These are phyloP conservation scores for Skeletonema grethae DNA, from an alignment of 108 stramenopile species.

Conservation along the genomic window DNA sequence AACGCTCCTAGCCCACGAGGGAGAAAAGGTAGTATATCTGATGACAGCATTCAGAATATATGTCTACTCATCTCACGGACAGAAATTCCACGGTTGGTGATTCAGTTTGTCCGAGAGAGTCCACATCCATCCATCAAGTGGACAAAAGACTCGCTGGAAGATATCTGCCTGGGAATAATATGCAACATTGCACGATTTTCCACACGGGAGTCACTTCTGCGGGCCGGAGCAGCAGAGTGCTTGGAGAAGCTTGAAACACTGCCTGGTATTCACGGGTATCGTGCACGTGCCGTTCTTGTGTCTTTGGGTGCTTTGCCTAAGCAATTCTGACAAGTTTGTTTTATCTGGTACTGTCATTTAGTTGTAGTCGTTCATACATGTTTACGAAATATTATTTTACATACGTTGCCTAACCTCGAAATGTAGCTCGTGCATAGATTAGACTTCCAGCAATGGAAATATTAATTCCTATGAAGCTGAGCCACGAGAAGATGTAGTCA, in stretches of 20 bases:
- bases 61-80: constrained; percentile 84
- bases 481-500: constrained; percentile 50
- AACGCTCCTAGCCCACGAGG: not conserved
- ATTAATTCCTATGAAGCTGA: constrained; percentile 52
- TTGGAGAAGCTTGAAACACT: constrained; percentile 82
- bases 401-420: constrained; percentile 20
- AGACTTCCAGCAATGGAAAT: constrained; percentile 45
- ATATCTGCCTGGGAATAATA: constrained; percentile 87
- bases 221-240: constrained; percentile 85
- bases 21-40: constrained; percentile 19
- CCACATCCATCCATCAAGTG: constrained; percentile 85
- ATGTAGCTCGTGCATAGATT: constrained; percentile 49
- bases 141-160: constrained; percentile 90
- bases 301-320: constrained; percentile 40
- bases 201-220: constrained; percentile 71
- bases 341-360: not conserved
- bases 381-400: not conserved
- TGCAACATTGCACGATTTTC: constrained; percentile 89
- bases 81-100: constrained; percentile 85
- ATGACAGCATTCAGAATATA: constrained; percentile 81
- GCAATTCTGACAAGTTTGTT: constrained; percentile 9
- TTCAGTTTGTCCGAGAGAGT: constrained; percentile 82
- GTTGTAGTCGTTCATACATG: not conserved
- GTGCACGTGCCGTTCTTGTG: constrained; percentile 48
- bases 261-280: constrained; percentile 52